Conservation (phyloP, 768 basidiomycete genomes). For the Baorangia bicolor region DNA sequence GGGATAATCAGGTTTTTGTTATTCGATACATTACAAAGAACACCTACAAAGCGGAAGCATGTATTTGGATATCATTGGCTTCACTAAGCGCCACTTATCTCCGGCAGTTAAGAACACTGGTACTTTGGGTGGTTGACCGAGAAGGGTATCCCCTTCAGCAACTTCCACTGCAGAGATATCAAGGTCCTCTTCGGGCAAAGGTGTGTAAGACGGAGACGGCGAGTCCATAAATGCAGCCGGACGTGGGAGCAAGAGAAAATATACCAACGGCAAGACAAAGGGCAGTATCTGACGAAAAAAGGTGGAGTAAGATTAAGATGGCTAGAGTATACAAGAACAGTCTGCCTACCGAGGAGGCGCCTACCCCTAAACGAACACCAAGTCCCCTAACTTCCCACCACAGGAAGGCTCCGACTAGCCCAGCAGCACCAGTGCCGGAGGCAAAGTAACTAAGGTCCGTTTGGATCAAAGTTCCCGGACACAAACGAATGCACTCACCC, state of each 20-base stretch:
- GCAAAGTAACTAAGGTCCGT: constrained; percentile 73
- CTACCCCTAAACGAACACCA: constrained; percentile 82
- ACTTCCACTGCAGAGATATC: constrained; percentile 20
- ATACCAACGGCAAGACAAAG: constrained; percentile 72
- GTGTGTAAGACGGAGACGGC: constrained; percentile 36
- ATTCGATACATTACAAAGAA: not conserved
- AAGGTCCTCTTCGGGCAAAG: constrained; percentile 36
- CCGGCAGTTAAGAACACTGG: constrained; percentile 53
- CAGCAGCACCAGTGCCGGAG: constrained; percentile 92
- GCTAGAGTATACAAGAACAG: not conserved
- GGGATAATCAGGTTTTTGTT: constrained; percentile 12
- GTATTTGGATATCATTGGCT: constrained; percentile 75
- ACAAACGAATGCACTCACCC: constrained; percentile 48
- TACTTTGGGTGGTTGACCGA: constrained; percentile 37
- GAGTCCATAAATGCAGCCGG: constrained; percentile 49
- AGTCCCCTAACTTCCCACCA: constrained; percentile 93
- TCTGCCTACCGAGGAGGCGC: constrained; percentile 69
- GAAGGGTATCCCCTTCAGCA: constrained; percentile 31
- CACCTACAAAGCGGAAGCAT: constrained; percentile 92
- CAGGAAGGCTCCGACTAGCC: constrained; percentile 85
- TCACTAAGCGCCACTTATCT: constrained; percentile 82
- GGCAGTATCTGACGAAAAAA: constrained; percentile 64
- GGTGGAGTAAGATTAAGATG: not conserved
- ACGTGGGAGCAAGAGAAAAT: constrained; percentile 74
- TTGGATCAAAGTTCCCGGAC: not conserved